Evolutionary conservation across 176 grass and related monocot genomes (phyloP), one percentile per base, ranked within the genome.

Genomic region (Bonia amplexicaulis): DNA sequence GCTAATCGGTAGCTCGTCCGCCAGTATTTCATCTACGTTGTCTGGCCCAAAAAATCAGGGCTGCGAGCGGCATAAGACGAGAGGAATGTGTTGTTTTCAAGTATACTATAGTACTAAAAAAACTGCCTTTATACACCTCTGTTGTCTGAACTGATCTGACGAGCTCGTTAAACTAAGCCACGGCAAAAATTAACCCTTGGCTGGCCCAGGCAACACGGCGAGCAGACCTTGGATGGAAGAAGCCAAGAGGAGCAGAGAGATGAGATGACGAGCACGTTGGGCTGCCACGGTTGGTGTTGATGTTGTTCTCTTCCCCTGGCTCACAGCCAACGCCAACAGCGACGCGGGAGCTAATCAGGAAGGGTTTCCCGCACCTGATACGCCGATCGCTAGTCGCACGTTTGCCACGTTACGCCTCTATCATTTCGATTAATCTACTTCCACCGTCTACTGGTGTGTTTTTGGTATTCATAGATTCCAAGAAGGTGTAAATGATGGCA

Each of bases 251-350:
- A 1, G 0, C 8, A 3, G 9, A 58, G 42, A 4, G 31, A 16
- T 6, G 48, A n/a, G 37, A 81, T 15, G 60, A 45, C 54, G 47
- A 26, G 79, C 86, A 69, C 71, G 52, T 82, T 42, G 78, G 68
- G 39, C 33, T 45, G 70, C 85, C 40, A 60, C 40, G 79, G 81
- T 89, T 84, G 87, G 59, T 89, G 48, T 45, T 84, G 60, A 68
- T 64, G 66, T 41, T 78, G 86, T 72, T 78, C 37, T 3, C 66
- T 79, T 53, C 75, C 22, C 52, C 66, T 12, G 52, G 53, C 20
- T 69, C 75, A 67, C 73, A 79, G 84, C 84, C 29, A 40, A 79
- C 55, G 8, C 49, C 82, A 62, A 85, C 26, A 89, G 82, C 82
- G 77, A 89, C 70, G 51, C 29, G 1, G 52, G 62, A 89, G 82